Evolutionary conservation across 108 stramenopile genomes (phyloP).

Genomic region (Pseudonitzschia delicatissima): DNA sequence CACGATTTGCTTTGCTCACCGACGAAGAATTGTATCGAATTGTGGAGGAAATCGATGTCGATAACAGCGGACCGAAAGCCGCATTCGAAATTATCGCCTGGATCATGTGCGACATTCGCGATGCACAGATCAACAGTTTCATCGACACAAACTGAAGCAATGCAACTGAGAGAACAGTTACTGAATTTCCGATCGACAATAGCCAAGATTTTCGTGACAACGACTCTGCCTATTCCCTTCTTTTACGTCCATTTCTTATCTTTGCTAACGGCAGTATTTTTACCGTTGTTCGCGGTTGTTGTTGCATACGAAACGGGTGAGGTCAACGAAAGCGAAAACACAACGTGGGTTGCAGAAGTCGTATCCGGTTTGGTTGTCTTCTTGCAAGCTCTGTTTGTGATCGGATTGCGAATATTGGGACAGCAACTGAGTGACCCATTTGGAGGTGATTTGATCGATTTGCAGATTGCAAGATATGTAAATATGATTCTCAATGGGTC

Average conservation of each 20-base stretch:
- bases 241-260: constrained; percentile 55
- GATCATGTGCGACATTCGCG: constrained; percentile 22
- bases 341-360: constrained; percentile 18
- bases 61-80: constrained; percentile 19
- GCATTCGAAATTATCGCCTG: constrained; percentile 27
- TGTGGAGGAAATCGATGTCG: constrained; percentile 24
- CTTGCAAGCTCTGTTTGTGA: constrained; percentile 34
- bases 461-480: constrained; percentile 16
- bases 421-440: constrained; percentile 38
- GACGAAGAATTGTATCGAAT: constrained; percentile 30
- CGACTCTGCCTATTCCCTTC: constrained; percentile 44
- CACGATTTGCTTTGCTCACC: constrained; percentile 26
- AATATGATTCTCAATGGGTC: constrained; percentile 13
- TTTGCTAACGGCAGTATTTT: constrained; percentile 38
- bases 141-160: constrained; percentile 21
- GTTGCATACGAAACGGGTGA: constrained; percentile 12
- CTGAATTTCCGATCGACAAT: constrained; percentile 17
- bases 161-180: constrained; percentile 20
- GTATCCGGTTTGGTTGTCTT: constrained; percentile 25
- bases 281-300: constrained; percentile 44
- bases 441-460: constrained; percentile 31
- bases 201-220: constrained; percentile 34
- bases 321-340: constrained; percentile 14
- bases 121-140: neutral
- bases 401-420: constrained; percentile 33